These are phyloP conservation scores for Spergularia marina DNA, from an alignment of 148 eudicot genomes.

Conservation along the genomic window DNA sequence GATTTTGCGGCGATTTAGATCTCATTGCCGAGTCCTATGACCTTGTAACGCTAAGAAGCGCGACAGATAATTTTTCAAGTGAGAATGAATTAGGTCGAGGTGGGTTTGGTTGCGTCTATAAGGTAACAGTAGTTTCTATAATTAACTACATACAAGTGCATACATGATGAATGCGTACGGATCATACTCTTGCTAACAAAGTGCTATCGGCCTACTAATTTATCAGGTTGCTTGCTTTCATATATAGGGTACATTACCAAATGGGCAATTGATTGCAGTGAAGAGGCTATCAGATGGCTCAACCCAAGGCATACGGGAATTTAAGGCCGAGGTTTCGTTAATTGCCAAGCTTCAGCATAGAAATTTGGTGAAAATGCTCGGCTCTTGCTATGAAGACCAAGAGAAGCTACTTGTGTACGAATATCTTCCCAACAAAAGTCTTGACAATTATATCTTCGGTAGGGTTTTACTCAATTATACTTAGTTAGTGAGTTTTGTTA, in stretches of 20 bases:
- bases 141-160: too few relatives aligned
- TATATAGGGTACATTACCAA: conserved; percentile 26
- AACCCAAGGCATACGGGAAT: conserved; percentile 27
- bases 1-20: background rate
- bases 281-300: conserved; percentile 31
- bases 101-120: conserved; percentile 29
- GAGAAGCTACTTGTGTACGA: conserved; percentile 39
- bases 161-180: too few relatives aligned
- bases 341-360: conserved; percentile 35
- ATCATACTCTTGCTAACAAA: too few relatives aligned
- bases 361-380: conserved; percentile 25
- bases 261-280: conserved; percentile 31
- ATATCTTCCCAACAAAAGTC: conserved; percentile 31
- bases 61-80: conserved; percentile 13
- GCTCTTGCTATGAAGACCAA: conserved; percentile 24
- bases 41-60: conserved; percentile 11
- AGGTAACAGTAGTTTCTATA: conserved; percentile 12
- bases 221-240: background rate
- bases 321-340: conserved; percentile 33
- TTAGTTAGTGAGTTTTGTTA: too few relatives aligned
- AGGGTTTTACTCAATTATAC: background rate
- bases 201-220: too few relatives aligned
- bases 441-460: conserved; percentile 35
- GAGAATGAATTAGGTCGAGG: conserved; percentile 30
- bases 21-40: conserved; percentile 18